Percentiles rank a stretch among this genome's conserved stretches.
Evolutionary conservation across 805 yeast genomes (phyloP).

Genomic region (Ogataea zsoltii): DNA sequence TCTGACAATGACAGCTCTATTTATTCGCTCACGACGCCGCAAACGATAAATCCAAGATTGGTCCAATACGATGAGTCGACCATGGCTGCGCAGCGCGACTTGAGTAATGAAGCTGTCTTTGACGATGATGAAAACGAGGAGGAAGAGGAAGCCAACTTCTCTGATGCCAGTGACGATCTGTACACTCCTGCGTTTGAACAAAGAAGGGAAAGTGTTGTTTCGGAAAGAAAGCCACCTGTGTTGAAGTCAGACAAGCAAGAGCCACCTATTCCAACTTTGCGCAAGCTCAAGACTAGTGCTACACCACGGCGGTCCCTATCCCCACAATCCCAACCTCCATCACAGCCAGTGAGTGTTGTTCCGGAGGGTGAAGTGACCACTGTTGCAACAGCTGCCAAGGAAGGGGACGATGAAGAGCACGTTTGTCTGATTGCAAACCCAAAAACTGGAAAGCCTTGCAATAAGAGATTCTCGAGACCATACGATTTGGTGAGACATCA

Average conservation of each 20-base stretch:
- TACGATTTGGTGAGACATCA: slow-evolving; percentile 94
- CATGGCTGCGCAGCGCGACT: slow-evolving; percentile 4
- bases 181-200: slow-evolving; percentile 33
- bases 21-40: slow-evolving; percentile 31
- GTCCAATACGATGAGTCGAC: slow-evolving; percentile 19
- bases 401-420: slow-evolving; percentile 39
- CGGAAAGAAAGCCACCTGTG: slow-evolving; percentile 21
- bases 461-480: slow-evolving; percentile 86
- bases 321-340: slow-evolving; percentile 3
- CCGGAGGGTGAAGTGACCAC: no score
- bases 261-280: slow-evolving; percentile 23
- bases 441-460: slow-evolving; percentile 61
- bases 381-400: slow-evolving; percentile 1
- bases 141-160: slow-evolving; percentile 20
- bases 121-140: slow-evolving; percentile 26
- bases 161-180: slow-evolving; percentile 30
- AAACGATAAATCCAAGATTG: slow-evolving; percentile 27
- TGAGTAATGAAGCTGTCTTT: slow-evolving; percentile 13
- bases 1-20: slow-evolving; percentile 23
- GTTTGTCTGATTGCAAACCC: slow-evolving; percentile 63
- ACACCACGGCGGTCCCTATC: slow-evolving; percentile 8
- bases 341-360: no score
- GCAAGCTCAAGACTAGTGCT: slow-evolving; percentile 18
- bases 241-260: slow-evolving; percentile 17
- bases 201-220: slow-evolving; percentile 27